Conservation (phyloP, 2,329 filamentous ascomycete genomes). For the Fusarium sp. region DNA sequence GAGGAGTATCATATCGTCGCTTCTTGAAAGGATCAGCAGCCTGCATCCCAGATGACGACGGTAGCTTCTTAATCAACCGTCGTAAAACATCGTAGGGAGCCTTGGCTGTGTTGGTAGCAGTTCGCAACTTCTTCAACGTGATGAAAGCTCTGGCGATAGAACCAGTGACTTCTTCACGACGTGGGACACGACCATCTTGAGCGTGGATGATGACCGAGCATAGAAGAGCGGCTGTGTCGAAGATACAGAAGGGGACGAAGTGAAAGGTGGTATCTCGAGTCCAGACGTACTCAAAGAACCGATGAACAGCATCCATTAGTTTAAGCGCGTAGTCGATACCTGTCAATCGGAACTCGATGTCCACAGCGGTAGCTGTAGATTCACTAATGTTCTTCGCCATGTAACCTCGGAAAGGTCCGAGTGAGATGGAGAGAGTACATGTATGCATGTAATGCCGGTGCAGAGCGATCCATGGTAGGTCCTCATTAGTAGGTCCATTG, state of each 20-base stretch:
- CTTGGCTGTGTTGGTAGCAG: slow-evolving; percentile 24
- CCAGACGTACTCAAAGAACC: slow-evolving; percentile 29
- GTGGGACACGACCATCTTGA: slow-evolving; percentile 1
- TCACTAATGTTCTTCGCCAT: slow-evolving; percentile 22
- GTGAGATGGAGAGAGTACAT: slow-evolving; percentile 15
- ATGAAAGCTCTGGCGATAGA: slow-evolving; percentile 5
- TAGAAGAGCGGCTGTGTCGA: slow-evolving; percentile 16
- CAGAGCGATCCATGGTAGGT: slow-evolving; percentile 20
- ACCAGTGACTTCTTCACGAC: slow-evolving; percentile 4
- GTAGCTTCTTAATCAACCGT: slow-evolving; percentile 27
- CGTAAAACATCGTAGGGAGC: slow-evolving; percentile 27
- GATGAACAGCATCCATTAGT: slow-evolving; percentile 11
- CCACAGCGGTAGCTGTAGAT: background rate
- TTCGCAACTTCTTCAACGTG: slow-evolving; percentile 26
- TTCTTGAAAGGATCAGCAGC: slow-evolving; percentile 7
- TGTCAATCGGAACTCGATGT: slow-evolving; percentile 10
- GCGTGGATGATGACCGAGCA: slow-evolving; percentile 24
- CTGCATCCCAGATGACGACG: slow-evolving; percentile 6
- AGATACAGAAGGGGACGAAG: slow-evolving; percentile 24
- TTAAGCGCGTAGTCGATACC: slow-evolving; percentile 21
- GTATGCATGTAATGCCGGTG: slow-evolving; percentile 31
- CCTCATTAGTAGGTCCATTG: slow-evolving; percentile 2
- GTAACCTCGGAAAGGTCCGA: slow-evolving; percentile 16
- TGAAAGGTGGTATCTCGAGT: slow-evolving; percentile 28
- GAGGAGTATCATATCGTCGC: slow-evolving; percentile 13